Percentiles rank a stretch among this genome's conserved stretches.
Conservation (phyloP, 176 grass and related monocot genomes). For the Thinopyrum elongatum region DNA sequence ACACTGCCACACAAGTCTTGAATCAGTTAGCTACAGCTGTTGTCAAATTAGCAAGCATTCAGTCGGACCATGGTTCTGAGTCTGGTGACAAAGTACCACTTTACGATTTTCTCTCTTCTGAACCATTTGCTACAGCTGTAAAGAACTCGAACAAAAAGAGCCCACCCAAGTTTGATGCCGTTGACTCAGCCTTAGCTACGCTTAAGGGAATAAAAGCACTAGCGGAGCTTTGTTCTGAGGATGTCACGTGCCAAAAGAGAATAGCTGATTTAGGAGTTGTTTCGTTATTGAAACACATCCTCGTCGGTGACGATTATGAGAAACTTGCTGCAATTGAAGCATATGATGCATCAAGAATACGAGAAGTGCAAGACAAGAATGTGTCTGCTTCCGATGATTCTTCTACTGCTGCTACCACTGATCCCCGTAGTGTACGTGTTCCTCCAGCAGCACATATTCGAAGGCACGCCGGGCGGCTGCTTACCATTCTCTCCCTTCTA, state of each 20-base stretch:
- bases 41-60: slow-evolving; percentile 59
- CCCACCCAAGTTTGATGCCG: slow-evolving; percentile 81
- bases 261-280: slow-evolving; percentile 81
- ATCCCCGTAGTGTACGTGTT: slow-evolving; percentile 77
- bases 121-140: slow-evolving; percentile 74
- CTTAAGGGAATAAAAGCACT: slow-evolving; percentile 92
- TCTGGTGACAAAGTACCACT: slow-evolving; percentile 54
- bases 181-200: slow-evolving; percentile 88
- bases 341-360: slow-evolving; percentile 83
- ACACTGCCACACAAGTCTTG: slow-evolving; percentile 65
- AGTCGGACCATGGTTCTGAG: slow-evolving; percentile 38
- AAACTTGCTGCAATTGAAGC: slow-evolving; percentile 96
- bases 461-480: slow-evolving; percentile 77
- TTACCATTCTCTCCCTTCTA: slow-evolving; percentile 86
- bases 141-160: slow-evolving; percentile 91
- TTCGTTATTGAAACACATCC: slow-evolving; percentile 72
- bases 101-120: slow-evolving; percentile 78
- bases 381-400: slow-evolving; percentile 41
- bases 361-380: slow-evolving; percentile 58
- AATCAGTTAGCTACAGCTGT: slow-evolving; percentile 83
- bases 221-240: slow-evolving; percentile 91
- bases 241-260: slow-evolving; percentile 68
- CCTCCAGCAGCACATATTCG: slow-evolving; percentile 91
- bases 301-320: slow-evolving; percentile 91
- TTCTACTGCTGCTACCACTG: slow-evolving; percentile 45